phyloP scores from a whole-genome alignment of 2,329 filamentous ascomycete genomes.

The Nothophoma quercina region DNA sequence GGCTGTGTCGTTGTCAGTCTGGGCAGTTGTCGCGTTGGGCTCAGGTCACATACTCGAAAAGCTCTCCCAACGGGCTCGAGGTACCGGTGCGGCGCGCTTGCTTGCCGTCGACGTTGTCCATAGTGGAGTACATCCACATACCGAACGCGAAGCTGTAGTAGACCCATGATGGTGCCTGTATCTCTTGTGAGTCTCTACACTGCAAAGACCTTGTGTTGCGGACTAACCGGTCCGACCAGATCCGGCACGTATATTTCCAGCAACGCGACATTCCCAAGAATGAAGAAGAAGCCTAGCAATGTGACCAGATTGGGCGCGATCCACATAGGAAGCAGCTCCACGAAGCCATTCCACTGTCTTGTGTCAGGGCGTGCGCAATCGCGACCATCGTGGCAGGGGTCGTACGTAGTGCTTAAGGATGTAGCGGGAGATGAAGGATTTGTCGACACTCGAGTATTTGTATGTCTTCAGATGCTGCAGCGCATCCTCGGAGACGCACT shows the following conservation, averaged over 20 bases:
- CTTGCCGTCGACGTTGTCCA: constrained; percentile 99
- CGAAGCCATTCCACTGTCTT: constrained; percentile 91
- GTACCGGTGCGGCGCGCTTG: constrained; percentile 94
- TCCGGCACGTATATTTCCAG: constrained; percentile 86
- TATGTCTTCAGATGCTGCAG: constrained; percentile 91
- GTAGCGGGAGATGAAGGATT: constrained; percentile 91
- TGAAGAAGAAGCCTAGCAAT: constrained; percentile 91
- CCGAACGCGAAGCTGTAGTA: constrained; percentile 96
- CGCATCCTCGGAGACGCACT: constrained; percentile 84
- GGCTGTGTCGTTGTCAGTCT: constrained; percentile 56
- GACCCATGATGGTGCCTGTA: constrained; percentile 83
- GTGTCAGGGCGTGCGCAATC: constrained; percentile 32
- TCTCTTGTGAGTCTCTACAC: constrained; percentile 18
- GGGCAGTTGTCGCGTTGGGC: constrained; percentile 32
- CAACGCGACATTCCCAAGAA: constrained; percentile 80
- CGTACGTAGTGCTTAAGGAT: constrained; percentile 94
- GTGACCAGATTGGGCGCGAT: constrained; percentile 98
- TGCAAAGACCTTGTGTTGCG: background rate
- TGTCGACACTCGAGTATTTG: constrained; percentile 97
- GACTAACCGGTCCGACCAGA: constrained; percentile 82
- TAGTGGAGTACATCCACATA: constrained; percentile 97
- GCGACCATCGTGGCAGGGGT: background rate
- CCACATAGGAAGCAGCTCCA: constrained; percentile 92
- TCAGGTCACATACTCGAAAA: constrained; percentile 75
- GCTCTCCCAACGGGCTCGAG: constrained; percentile 90